Conservation (phyloP, 1,284 basidiomycete species). For the Ceratobasidium sp. region DNA sequence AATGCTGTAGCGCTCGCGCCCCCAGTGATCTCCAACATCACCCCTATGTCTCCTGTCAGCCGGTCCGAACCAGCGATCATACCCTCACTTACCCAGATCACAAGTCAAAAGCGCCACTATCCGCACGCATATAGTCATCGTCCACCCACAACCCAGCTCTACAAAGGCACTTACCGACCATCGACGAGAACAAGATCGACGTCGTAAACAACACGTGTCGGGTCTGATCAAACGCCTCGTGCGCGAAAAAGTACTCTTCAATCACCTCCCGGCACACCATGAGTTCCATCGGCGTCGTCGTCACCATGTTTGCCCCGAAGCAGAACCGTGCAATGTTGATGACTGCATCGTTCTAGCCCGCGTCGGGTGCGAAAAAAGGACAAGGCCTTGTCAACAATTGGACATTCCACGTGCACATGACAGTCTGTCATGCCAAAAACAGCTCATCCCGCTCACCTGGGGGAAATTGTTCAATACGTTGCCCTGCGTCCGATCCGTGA, state of each 20-base stretch:
- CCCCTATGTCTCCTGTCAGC: conserved; percentile 47
- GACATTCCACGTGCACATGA: too few relatives aligned
- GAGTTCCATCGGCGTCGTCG: conserved; percentile 88
- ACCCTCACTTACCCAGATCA: conserved; percentile 70
- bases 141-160: neutral
- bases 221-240: conserved; percentile 75
- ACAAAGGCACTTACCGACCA: conserved; percentile 66
- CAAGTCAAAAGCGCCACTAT: conserved; percentile 90
- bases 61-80: conserved; percentile 3
- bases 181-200: conserved; percentile 78
- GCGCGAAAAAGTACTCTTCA: conserved; percentile 90
- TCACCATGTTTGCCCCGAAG: conserved; percentile 98
- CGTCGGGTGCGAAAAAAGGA: conserved; percentile 7
- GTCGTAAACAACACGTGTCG: conserved; percentile 93
- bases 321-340: conserved; percentile 94
- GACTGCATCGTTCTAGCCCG: conserved; percentile 70
- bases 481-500: conserved; percentile 92
- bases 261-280: conserved; percentile 96
- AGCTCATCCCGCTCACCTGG: conserved; percentile 55
- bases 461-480: conserved; percentile 95
- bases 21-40: conserved; percentile 96
- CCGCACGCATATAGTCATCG: conserved; percentile 16
- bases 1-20: conserved; percentile 87
- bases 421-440: conserved; percentile 10
- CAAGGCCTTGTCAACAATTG: too few relatives aligned